Evolutionary conservation across 441 rosid genomes (phyloP).

Genomic region (Pelargonium cotyledonis): DNA sequence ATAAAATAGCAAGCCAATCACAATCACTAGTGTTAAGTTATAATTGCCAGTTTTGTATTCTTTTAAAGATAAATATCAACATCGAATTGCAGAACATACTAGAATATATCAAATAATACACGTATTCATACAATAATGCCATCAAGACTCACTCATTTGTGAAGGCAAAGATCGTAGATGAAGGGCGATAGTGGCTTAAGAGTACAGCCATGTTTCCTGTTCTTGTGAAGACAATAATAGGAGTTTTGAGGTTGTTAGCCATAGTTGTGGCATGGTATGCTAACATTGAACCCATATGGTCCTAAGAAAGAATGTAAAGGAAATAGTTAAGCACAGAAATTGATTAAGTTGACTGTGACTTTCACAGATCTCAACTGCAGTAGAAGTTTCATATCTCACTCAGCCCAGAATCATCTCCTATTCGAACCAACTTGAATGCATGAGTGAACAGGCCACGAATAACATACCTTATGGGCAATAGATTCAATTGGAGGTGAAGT

Average conservation of each 20-base stretch:
- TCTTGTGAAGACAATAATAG: conserved; percentile 82
- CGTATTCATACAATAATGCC: background rate
- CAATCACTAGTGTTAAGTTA: background rate
- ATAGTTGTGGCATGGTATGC: conserved; percentile 90
- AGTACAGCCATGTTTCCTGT: conserved; percentile 90
- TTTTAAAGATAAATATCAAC: background rate
- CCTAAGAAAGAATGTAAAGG: conserved; percentile 37
- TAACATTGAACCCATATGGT: conserved; percentile 92
- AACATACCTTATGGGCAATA: conserved; percentile 50
- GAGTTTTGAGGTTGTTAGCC: conserved; percentile 79
- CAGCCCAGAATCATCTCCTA: background rate
- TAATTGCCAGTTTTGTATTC: background rate
- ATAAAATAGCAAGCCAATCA: no score
- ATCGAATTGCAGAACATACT: background rate
- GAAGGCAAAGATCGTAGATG: conserved; percentile 82
- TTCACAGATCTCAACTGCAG: background rate
- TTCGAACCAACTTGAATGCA: conserved; percentile 5
- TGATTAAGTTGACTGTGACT: background rate
- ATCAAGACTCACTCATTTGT: conserved; percentile 68
- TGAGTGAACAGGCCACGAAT: background rate
- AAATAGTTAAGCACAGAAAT: background rate
- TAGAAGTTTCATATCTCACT: background rate
- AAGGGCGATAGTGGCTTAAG: conserved; percentile 82
- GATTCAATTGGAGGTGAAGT: conserved; percentile 44
- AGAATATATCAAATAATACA: conserved; percentile 11